Percentiles rank a stretch among this genome's conserved stretches.
These are phyloP conservation scores for Penicillium sp. DNA, from an alignment of 2,329 filamentous ascomycete species.

Conservation along the genomic window DNA sequence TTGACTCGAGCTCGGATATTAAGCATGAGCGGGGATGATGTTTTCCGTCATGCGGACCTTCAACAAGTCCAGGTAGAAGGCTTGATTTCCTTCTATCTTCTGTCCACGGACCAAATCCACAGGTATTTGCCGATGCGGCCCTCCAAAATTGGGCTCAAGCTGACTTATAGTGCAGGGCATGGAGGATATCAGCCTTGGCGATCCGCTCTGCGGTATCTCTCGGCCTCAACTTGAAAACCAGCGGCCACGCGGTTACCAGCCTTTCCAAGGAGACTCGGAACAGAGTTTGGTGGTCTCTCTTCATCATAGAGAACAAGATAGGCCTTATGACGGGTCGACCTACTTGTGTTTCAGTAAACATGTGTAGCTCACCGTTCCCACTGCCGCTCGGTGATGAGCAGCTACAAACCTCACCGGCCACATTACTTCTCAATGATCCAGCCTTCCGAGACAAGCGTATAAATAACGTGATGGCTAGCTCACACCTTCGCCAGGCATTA, in stretches of 20 bases:
- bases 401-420: slow-evolving; percentile 18
- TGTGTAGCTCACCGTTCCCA: slow-evolving; percentile 15
- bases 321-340: slow-evolving; percentile 41
- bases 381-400: slow-evolving; percentile 17
- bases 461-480: slow-evolving; percentile 12
- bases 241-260: slow-evolving; percentile 26
- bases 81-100: slow-evolving; percentile 36
- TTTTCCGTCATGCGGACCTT: slow-evolving; percentile 38
- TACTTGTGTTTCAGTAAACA: slow-evolving; percentile 26
- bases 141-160: background rate
- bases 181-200: slow-evolving; percentile 37
- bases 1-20: slow-evolving; percentile 38
- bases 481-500: background rate
- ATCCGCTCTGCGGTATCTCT: slow-evolving; percentile 37
- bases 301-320: slow-evolving; percentile 36
- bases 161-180: slow-evolving; percentile 23
- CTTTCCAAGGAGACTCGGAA: slow-evolving; percentile 38
- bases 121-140: slow-evolving; percentile 23
- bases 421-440: slow-evolving; percentile 4
- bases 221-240: slow-evolving; percentile 39
- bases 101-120: slow-evolving; percentile 39
- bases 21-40: slow-evolving; percentile 28
- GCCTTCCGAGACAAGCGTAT: slow-evolving; percentile 3
- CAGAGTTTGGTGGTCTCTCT: slow-evolving; percentile 43
- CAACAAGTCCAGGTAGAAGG: slow-evolving; percentile 42